Evolutionary conservation across 805 yeast species (phyloP).

Genomic region (Suhomyces kilbournensis): DNA sequence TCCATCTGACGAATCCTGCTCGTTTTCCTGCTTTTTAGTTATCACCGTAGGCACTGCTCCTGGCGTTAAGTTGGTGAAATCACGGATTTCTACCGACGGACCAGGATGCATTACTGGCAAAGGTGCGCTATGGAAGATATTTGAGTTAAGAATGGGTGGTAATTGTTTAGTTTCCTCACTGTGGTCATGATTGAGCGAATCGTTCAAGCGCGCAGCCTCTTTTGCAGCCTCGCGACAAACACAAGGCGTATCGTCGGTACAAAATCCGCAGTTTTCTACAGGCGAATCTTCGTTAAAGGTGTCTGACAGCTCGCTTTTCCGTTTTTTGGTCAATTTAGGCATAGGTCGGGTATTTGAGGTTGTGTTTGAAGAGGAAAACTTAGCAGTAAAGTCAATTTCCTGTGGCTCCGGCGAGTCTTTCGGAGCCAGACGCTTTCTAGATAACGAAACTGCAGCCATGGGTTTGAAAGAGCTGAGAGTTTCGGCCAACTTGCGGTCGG

Average conservation of each 20-base stretch:
- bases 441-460: constrained; percentile 63
- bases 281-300: constrained; percentile 45
- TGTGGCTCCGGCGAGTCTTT: constrained; percentile 5
- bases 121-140: constrained; percentile 29
- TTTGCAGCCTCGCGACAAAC: constrained; percentile 79
- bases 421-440: constrained; percentile 26
- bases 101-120: constrained; percentile 65
- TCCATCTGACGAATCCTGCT: constrained; percentile 13
- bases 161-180: constrained; percentile 19
- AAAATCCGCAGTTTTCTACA: constrained; percentile 85
- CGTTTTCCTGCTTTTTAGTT: constrained; percentile 10
- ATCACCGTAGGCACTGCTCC: constrained; percentile 37
- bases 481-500: constrained; percentile 24
- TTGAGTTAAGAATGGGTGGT: constrained; percentile 38
- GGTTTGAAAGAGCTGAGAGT: constrained; percentile 50
- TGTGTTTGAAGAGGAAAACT: constrained; percentile 27
- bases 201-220: constrained; percentile 43
- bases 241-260: constrained; percentile 89
- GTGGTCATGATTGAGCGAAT: constrained; percentile 19
- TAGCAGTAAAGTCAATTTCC: constrained; percentile 59
- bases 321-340: constrained; percentile 22
- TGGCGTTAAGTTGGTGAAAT: constrained; percentile 38
- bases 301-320: constrained; percentile 6
- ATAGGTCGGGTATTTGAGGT: constrained; percentile 22
- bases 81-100: constrained; percentile 53